Conservation (phyloP, 1,284 basidiomycete genomes). For the Rhodofomes roseus region DNA sequence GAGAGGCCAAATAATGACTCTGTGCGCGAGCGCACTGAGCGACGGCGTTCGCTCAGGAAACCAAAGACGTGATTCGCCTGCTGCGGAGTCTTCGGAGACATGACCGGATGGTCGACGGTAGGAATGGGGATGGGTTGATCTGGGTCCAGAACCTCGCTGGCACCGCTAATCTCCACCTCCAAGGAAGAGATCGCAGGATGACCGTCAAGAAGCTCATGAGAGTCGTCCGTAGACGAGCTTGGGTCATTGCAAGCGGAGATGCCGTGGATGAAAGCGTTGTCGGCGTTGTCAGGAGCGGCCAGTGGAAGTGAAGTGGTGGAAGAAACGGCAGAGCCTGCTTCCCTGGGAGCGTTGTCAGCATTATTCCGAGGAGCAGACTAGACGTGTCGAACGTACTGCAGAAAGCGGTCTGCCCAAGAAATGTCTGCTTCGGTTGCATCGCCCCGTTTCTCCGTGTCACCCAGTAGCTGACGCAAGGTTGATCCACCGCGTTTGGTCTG, state of each 20-base stretch:
- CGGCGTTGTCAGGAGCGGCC: slow-evolving; percentile 28
- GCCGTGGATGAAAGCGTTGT: slow-evolving; percentile 17
- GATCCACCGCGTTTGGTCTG: slow-evolving; percentile 61
- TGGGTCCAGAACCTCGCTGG: slow-evolving; percentile 29
- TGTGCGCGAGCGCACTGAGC: slow-evolving; percentile 21
- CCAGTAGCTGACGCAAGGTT: slow-evolving; percentile 67
- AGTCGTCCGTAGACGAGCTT: not conserved
- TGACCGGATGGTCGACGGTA: slow-evolving; percentile 5
- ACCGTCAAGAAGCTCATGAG: slow-evolving; percentile 21
- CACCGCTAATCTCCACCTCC: slow-evolving; percentile 63
- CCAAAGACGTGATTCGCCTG: slow-evolving; percentile 67
- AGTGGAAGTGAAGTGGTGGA: slow-evolving; percentile 22
- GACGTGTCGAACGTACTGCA: slow-evolving; percentile 44
- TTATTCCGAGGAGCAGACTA: not conserved
- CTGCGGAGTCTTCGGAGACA: slow-evolving; percentile 45
- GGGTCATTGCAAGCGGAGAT: not conserved
- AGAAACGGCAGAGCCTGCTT: slow-evolving; percentile 23
- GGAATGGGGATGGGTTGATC: slow-evolving; percentile 3
- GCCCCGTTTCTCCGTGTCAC: slow-evolving; percentile 40
- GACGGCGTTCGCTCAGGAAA: slow-evolving; percentile 48
- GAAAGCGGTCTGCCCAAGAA: slow-evolving; percentile 73
- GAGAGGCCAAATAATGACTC: slow-evolving; percentile 5
- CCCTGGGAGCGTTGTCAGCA: slow-evolving; percentile 10
- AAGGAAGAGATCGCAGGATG: slow-evolving; percentile 63
- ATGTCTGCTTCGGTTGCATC: slow-evolving; percentile 61